These are phyloP conservation scores for Fusarium ambrosium DNA, from an alignment of 2,329 filamentous ascomycete genomes.

Conservation along the genomic window DNA sequence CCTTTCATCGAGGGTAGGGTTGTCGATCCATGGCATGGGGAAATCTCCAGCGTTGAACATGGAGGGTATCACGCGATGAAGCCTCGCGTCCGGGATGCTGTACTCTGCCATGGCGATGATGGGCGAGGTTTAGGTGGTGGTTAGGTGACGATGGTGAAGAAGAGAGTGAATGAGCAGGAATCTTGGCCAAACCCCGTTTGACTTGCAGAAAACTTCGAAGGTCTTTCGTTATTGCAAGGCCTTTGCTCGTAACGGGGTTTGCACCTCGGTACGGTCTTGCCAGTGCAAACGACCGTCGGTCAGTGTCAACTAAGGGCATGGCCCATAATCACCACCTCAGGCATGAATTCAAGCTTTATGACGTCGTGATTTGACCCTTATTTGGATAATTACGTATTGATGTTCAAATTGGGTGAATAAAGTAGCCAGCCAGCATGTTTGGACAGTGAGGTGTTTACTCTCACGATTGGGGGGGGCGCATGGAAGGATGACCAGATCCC, in stretches of 20 bases:
- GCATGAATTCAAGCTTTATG: background rate
- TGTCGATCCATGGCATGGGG: background rate
- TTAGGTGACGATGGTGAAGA: background rate
- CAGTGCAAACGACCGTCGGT: background rate
- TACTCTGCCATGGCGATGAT: background rate
- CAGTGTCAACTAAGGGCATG: background rate
- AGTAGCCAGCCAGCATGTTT: background rate
- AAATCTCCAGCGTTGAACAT: background rate
- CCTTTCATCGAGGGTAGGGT: background rate
- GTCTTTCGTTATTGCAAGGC: background rate
- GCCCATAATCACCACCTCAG: background rate
- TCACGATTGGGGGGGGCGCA: background rate
- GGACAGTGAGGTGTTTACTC: background rate
- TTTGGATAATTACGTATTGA: background rate
- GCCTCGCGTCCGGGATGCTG: background rate
- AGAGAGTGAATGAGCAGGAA: background rate
- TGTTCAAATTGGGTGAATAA: rapidly evolving
- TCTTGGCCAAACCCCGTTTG: background rate
- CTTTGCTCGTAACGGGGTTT: background rate
- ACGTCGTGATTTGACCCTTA: background rate
- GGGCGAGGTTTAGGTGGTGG: background rate
- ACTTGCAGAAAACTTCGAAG: background rate
- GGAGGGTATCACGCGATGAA: background rate
- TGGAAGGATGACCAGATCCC: background rate
- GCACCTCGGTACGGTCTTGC: background rate